Conservation (phyloP, 768 basidiomycete genomes). For the Dentipellis sp. region DNA sequence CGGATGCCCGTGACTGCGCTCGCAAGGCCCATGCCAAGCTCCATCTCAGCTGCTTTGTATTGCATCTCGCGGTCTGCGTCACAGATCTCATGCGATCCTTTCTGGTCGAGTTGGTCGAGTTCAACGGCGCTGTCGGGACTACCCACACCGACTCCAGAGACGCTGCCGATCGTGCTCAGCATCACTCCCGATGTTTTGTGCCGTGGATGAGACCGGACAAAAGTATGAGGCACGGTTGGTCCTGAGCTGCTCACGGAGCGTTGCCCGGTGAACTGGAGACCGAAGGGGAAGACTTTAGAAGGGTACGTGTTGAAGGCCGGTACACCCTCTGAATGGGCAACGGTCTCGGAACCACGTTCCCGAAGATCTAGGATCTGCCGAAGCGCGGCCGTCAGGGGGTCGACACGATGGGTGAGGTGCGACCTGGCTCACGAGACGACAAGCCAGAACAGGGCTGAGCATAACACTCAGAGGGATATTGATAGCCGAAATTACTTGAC, state of each 20-base stretch:
- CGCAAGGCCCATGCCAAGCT: constrained; percentile 6
- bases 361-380: constrained; percentile 70
- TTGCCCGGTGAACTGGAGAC: constrained; percentile 12
- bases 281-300: constrained; percentile 10
- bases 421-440: constrained; percentile 47
- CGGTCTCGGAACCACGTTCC: constrained; percentile 74
- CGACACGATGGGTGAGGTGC: not conserved
- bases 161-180: constrained; percentile 11
- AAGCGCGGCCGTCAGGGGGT: not conserved
- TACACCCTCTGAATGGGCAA: constrained; percentile 43
- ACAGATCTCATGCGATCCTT: constrained; percentile 22
- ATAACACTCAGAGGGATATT: constrained; percentile 81
- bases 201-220: constrained; percentile 7
- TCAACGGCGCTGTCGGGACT: constrained; percentile 10
- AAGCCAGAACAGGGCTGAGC: constrained; percentile 73
- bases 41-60: constrained; percentile 13
- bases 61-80: constrained; percentile 20
- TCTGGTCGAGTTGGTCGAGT: constrained; percentile 15
- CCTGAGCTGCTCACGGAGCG: constrained; percentile 12
- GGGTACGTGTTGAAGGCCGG: constrained; percentile 7
- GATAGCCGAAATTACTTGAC: constrained; percentile 74
- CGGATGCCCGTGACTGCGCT: constrained; percentile 31
- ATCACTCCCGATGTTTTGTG: constrained; percentile 9
- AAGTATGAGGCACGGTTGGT: not conserved
- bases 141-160: constrained; percentile 4